Base-by-base conservation (phyloP, 768 basidiomycete genomes). In the Dendrothele bispora region DNA sequence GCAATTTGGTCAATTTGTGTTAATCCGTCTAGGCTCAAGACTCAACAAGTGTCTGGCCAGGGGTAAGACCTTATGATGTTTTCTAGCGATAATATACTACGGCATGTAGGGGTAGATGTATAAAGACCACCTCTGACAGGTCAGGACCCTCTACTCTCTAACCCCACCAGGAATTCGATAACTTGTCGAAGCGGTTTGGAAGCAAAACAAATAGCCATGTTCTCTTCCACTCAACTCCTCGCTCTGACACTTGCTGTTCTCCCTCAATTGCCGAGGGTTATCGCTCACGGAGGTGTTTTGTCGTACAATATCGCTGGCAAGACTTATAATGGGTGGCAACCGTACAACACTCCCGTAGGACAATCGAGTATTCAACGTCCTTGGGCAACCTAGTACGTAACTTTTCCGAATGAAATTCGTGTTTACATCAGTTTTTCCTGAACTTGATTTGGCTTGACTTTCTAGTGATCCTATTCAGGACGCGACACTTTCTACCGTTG, bases 201-300 rank as follows among this genome's bases (percentile, higher is more conserved):
- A n/a, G n/a, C n/a, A n/a, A n/a, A n/a, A n/a, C n/a, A n/a, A n/a
- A n/a, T n/a, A n/a, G n/a, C n/a, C n/a, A n/a, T n/a, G n/a, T n/a
- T n/a, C n/a, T n/a, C n/a, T n/a, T 37, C 44, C n/a, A 27, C 35
- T 12, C 41, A 43, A 27, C 14, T 50, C 24, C 7, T 44, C 32
- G 61, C 67, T 50, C 46, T 69, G 20, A 40, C 52, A 5, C 48
- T 59, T 20, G 32, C 47, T 29, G 60, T 59, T 27, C 49, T 71
- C 21, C 62, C 67, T 10, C 60, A 62, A 24, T n/a, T n/a, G n/a
- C n/a, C n/a, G n/a, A n/a, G n/a, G n/a, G 71, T 55, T 12, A 52
- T 65, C 26, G 73, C 72, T 5, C 74, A 77, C 50, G 74, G 74
- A 35, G 73, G 74, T 47, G 74, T 77, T 10, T 55, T 75, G 27